Conservation (phyloP, 768 basidiomycete genomes). For the Clitopilus passeckerianus region DNA sequence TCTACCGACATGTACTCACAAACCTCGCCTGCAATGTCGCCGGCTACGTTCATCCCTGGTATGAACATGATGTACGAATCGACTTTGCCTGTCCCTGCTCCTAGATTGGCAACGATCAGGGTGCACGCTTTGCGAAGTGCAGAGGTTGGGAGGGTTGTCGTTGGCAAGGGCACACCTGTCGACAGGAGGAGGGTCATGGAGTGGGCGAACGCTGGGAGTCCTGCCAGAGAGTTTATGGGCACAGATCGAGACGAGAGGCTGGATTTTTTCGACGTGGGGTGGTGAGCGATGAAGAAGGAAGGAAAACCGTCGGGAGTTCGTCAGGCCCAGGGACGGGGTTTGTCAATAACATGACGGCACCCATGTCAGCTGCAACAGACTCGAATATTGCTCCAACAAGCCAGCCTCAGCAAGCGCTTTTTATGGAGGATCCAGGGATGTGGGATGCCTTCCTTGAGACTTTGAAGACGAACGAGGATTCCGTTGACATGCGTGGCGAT, state of each 20-base stretch:
- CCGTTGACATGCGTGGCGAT: not conserved
- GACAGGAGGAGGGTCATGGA: conserved; percentile 19
- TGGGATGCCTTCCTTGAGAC: conserved; percentile 14
- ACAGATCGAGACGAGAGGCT: conserved; percentile 3
- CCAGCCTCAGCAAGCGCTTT: no score
- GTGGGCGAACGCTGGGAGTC: conserved; percentile 19
- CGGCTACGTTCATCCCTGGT: conserved; percentile 1
- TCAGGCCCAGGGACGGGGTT: not conserved
- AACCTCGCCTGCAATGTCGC: not conserved
- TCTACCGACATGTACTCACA: not conserved
- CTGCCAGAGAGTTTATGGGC: not conserved
- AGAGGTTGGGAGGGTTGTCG: conserved; percentile 21
- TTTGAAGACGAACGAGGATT: conserved; percentile 6
- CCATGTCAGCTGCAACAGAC: no score
- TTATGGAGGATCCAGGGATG: conserved; percentile 1
- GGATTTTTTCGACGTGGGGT: conserved; percentile 1
- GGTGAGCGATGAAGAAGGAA: not conserved
- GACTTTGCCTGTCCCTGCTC: conserved; percentile 27
- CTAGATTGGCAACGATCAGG: conserved; percentile 24
- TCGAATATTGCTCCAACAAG: no score
- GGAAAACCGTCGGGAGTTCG: not conserved
- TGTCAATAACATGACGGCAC: not conserved
- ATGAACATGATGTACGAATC: conserved; percentile 10
- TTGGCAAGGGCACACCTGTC: conserved; percentile 30
- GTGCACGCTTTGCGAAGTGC: conserved; percentile 20